A percentile compares a stretch with the other conserved stretches of the same genome.
phyloP scores from a whole-genome alignment of 2,329 filamentous ascomycete genomes.

The Pseudogymnoascus sp. region DNA sequence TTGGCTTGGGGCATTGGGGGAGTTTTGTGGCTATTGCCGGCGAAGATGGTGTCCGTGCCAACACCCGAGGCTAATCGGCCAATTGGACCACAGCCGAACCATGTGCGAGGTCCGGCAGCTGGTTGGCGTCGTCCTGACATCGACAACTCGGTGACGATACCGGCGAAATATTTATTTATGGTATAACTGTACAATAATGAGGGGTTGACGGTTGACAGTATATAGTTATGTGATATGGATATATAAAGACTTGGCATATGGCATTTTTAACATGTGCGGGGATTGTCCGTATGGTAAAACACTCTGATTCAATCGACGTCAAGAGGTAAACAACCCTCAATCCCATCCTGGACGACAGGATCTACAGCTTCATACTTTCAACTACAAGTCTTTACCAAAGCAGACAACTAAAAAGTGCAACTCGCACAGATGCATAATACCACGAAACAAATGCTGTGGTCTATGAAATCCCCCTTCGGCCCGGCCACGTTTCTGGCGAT shows the following conservation, averaged over 20 bases:
- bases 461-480: background rate
- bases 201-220: background rate
- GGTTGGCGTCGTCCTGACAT: background rate
- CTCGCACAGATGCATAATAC: background rate
- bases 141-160: background rate
- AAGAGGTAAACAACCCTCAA: background rate
- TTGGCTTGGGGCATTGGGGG: background rate
- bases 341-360: too few relatives aligned
- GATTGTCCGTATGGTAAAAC: background rate
- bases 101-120: background rate
- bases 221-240: background rate
- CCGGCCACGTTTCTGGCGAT: background rate
- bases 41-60: background rate
- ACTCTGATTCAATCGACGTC: background rate
- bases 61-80: constrained; percentile 4
- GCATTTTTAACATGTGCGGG: background rate
- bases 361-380: too few relatives aligned
- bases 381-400: background rate
- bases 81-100: background rate
- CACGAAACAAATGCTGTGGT: background rate
- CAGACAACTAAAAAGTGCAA: background rate
- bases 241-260: background rate
- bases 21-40: constrained; percentile 3
- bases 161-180: background rate
- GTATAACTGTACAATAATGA: background rate